A percentile compares a stretch with the other conserved stretches of the same genome.
Conservation (phyloP, 371 early-diverging fungal genomes). For the Actinomucor elegans region DNA sequence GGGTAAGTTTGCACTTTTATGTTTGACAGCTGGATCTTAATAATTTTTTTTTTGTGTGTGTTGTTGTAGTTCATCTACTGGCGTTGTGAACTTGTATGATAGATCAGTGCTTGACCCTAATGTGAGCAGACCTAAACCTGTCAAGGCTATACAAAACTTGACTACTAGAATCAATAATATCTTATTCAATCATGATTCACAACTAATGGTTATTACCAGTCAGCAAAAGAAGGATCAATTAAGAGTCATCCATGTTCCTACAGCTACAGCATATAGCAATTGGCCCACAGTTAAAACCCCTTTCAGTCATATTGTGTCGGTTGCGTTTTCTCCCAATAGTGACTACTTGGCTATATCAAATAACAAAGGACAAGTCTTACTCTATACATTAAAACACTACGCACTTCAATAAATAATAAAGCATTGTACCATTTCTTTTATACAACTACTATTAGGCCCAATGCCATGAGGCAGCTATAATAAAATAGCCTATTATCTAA, state of each 20-base stretch:
- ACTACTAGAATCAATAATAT: slow-evolving; percentile 77
- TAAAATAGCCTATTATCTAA: too few species aligned
- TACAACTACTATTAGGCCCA: too few species aligned
- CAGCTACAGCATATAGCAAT: slow-evolving; percentile 80
- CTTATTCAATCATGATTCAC: slow-evolving; percentile 81
- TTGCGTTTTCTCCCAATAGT: slow-evolving; percentile 86
- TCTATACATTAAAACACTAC: slow-evolving; percentile 80
- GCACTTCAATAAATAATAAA: slow-evolving; percentile 24
- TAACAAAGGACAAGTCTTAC: slow-evolving; percentile 79
- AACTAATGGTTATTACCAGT: slow-evolving; percentile 78
- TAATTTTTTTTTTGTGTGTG: background rate
- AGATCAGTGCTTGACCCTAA: slow-evolving; percentile 38
- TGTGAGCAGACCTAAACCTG: slow-evolving; percentile 58
- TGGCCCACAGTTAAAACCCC: slow-evolving; percentile 90
- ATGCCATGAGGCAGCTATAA: too few species aligned
- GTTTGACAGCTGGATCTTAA: background rate
- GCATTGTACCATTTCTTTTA: too few species aligned
- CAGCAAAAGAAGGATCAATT: slow-evolving; percentile 72
- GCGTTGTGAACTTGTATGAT: slow-evolving; percentile 89
- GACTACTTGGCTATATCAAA: slow-evolving; percentile 91
- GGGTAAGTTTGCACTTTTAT: slow-evolving; percentile 55
- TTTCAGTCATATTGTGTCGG: slow-evolving; percentile 68
- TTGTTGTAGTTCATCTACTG: slow-evolving; percentile 66
- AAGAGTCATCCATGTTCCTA: slow-evolving; percentile 76
- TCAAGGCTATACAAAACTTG: slow-evolving; percentile 78